Percentiles rank a stretch among this genome's conserved stretches.
Evolutionary conservation across 148 eudicot species (phyloP).

Genomic region (Spergularia marina): DNA sequence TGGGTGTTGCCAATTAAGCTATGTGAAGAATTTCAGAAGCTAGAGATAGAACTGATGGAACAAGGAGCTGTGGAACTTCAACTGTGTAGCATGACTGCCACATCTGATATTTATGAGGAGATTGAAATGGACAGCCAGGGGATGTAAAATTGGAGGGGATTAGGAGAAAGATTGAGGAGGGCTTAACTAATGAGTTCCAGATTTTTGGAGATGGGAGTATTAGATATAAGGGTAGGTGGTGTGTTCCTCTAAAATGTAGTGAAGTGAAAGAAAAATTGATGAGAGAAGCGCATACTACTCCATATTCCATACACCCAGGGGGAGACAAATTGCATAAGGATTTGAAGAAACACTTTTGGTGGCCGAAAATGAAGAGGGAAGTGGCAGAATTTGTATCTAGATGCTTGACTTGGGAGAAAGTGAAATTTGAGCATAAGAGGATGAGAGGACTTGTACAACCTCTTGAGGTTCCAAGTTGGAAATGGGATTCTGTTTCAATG

Average conservation of each 20-base stretch:
- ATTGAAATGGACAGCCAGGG: background rate
- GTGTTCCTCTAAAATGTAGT: background rate
- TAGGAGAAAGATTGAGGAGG: background rate
- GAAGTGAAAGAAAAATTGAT: background rate
- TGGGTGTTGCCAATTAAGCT: too few relatives aligned
- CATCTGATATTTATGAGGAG: background rate
- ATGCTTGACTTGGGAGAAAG: background rate
- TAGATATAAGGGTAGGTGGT: background rate
- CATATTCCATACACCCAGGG: too few relatives aligned
- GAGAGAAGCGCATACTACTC: too few relatives aligned
- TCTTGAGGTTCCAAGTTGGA: background rate
- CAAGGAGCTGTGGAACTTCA: background rate
- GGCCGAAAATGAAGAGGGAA: background rate
- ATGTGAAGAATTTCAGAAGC: background rate
- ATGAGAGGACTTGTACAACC: background rate
- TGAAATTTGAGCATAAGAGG: background rate
- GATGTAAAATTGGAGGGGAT: background rate
- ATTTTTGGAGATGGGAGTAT: background rate
- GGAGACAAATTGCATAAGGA: too few relatives aligned
- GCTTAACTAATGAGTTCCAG: background rate
- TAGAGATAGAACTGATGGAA: background rate
- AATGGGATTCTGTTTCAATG: slow-evolving; percentile 6
- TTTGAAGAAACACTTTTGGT: too few relatives aligned
- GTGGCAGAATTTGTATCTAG: background rate
- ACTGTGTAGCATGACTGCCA: background rate